phyloP scores from a whole-genome alignment of 1,284 basidiomycete genomes.

The Sporisorium exsertum region DNA sequence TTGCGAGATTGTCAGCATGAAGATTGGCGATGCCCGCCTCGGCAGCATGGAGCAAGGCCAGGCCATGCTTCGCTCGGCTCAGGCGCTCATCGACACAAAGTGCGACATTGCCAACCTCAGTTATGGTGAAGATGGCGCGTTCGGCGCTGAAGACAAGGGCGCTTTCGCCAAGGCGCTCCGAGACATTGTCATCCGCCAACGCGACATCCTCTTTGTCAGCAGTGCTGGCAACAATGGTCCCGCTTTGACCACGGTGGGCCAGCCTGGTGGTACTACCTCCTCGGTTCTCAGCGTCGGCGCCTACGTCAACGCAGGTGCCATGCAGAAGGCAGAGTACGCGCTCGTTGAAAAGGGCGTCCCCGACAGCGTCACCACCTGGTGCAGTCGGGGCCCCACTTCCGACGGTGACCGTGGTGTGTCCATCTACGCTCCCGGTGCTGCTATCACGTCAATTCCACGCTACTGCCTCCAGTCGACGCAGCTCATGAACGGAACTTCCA shows the following conservation, averaged over 20 bases:
- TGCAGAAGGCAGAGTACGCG: constrained; percentile 70
- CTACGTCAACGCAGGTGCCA: constrained; percentile 67
- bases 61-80: constrained; percentile 69
- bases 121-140: constrained; percentile 69
- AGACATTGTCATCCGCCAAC: constrained; percentile 64
- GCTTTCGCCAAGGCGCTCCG: constrained; percentile 64
- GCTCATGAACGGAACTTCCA: constrained; percentile 70
- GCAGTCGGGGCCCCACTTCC: constrained; percentile 67
- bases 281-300: constrained; percentile 69
- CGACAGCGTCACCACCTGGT: constrained; percentile 69
- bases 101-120: constrained; percentile 69
- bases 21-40: constrained; percentile 64
- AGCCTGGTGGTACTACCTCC: constrained; percentile 68
- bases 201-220: constrained; percentile 65
- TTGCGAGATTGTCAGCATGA: constrained; percentile 67
- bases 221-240: constrained; percentile 68
- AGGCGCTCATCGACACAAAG: constrained; percentile 67
- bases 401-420: constrained; percentile 67
- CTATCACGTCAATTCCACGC: constrained; percentile 68
- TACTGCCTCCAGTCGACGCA: constrained; percentile 68
- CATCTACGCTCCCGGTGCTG: constrained; percentile 69
- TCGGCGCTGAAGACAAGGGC: constrained; percentile 66
- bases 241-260: constrained; percentile 68
- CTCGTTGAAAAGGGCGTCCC: constrained; percentile 66
- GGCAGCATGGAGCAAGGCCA: constrained; percentile 69